These are phyloP conservation scores for Alternaria sp. DNA, from an alignment of 2,329 filamentous ascomycete species.

Conservation along the genomic window DNA sequence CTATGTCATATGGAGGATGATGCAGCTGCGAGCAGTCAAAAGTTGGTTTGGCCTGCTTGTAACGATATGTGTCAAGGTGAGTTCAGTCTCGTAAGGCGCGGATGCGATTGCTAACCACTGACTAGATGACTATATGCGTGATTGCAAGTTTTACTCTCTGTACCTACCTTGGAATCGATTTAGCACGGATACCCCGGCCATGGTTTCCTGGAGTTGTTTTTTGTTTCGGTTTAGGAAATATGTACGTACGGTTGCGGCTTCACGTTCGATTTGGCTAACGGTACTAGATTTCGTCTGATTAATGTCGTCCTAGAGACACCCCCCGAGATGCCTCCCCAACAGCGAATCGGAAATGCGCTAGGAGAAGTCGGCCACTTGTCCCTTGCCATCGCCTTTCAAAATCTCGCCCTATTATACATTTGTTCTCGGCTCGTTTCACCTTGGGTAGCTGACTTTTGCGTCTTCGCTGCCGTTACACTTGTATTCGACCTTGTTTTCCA, in stretches of 20 bases:
- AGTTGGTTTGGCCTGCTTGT: constrained; percentile 76
- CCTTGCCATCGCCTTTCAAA: constrained; percentile 73
- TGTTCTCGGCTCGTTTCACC: constrained; percentile 74
- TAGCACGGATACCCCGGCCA: constrained; percentile 77
- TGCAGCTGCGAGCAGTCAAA: constrained; percentile 77
- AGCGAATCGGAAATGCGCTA: constrained; percentile 76
- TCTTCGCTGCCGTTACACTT: constrained; percentile 77
- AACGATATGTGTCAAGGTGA: constrained; percentile 72
- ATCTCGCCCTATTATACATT: constrained; percentile 70
- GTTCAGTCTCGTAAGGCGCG: background rate
- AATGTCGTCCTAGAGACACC: constrained; percentile 79
- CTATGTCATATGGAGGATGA: constrained; percentile 74
- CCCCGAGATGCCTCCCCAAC: constrained; percentile 72
- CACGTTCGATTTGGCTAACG: constrained; percentile 17
- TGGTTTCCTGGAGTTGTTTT: constrained; percentile 81
- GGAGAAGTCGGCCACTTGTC: constrained; percentile 77
- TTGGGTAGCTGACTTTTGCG: constrained; percentile 78
- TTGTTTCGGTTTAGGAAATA: constrained; percentile 80
- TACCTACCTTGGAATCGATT: constrained; percentile 76
- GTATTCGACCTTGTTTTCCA: constrained; percentile 81
- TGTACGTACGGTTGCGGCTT: constrained; percentile 49
- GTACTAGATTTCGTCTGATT: constrained; percentile 72
- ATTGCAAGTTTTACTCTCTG: constrained; percentile 83
- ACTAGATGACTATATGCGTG: constrained; percentile 71
- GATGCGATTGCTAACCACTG: constrained; percentile 19